Base-by-base conservation (phyloP, 352 stramenopile genomes). In the Blastocystis sp. region DNA sequence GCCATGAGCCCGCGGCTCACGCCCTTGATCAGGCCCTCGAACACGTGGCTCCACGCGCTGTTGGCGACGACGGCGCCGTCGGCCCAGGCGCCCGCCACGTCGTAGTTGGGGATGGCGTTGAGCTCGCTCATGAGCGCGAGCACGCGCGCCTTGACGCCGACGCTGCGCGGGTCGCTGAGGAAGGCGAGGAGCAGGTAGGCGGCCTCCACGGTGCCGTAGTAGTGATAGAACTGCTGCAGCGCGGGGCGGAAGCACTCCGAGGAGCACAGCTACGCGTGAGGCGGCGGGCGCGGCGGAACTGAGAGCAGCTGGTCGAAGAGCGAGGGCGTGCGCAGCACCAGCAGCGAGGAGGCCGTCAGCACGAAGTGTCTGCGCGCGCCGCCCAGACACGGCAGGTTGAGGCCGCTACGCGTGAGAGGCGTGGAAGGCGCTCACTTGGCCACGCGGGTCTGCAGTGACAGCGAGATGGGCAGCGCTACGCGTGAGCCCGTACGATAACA, bases 1-100 rank as follows among this genome's bases (percentile, higher is more conserved):
- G 40, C 59, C 4, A 84, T 53, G 7, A 84, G 45, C 17, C n/a
- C 60, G 59, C 74, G 59, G 52, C 74, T 84, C 21, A 84, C 56
- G 3, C 23, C 74, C 74, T 84, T 84, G 34, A 84, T 45, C 38
- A 84, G 38, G 14, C 45, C 74, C 48, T 84, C 74, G 61, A 56
- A 84, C 17, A 84, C 28, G 14, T 67, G 23, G 23, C 45, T 67
- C n/a, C 66, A 62, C 2, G 21, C 66, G 1, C 21, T 41, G 11
- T 84, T 14, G 4, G 1, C 61, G 2, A 52, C 21, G 0, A 84
- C 48, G 1, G 4, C 21, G 7, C 40, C 56, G 3, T 56, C 52
- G 2, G n/a, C 48, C 21, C 23, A 40, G 4, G 34, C 48, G 38
- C 66, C 66, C n/a, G 34, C 23, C 38, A 41, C 38, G 40, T 41